Percentiles rank a stretch among this genome's conserved stretches.
Evolutionary conservation across 106 monocot genomes (phyloP).

Genomic region (Dactylorhiza incarnata): DNA sequence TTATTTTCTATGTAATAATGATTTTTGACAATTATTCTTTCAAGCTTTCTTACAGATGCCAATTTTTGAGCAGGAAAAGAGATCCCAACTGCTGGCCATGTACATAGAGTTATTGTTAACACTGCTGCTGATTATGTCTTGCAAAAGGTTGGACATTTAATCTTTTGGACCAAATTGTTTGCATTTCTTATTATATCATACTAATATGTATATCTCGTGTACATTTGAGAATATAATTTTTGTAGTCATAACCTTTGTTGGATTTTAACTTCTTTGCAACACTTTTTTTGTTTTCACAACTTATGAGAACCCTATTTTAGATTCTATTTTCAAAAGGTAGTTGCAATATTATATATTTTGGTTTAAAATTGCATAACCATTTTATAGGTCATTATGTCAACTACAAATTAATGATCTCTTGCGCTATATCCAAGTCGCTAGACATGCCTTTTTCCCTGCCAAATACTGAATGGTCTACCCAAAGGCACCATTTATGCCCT

Average conservation of each 20-base stretch:
- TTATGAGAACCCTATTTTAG: not conserved
- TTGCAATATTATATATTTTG: not conserved
- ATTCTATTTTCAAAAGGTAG: not conserved
- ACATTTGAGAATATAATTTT: not conserved
- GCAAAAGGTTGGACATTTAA: constrained; percentile 47
- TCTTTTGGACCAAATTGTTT: not conserved
- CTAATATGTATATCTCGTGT: not conserved
- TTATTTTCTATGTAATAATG: not conserved
- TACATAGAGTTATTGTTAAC: constrained; percentile 53
- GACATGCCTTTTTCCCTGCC: not conserved
- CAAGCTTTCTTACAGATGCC: constrained; percentile 1
- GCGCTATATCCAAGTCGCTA: not conserved
- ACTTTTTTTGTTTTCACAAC: not conserved
- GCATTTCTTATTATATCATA: not conserved
- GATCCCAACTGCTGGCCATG: constrained; percentile 42
- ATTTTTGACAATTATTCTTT: not conserved
- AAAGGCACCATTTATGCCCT: not conserved
- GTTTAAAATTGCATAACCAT: not conserved
- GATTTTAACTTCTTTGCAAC: not conserved
- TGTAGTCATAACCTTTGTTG: not conserved
- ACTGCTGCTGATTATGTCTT: constrained; percentile 61
- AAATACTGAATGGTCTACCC: not conserved
- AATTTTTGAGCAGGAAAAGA: constrained; percentile 49
- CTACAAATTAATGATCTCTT: not conserved
- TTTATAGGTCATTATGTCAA: not conserved